Evolutionary conservation across 2,329 filamentous ascomycete species (phyloP), one percentile per base, ranked within the genome.

Genomic region (Penicillium brasilianum): DNA sequence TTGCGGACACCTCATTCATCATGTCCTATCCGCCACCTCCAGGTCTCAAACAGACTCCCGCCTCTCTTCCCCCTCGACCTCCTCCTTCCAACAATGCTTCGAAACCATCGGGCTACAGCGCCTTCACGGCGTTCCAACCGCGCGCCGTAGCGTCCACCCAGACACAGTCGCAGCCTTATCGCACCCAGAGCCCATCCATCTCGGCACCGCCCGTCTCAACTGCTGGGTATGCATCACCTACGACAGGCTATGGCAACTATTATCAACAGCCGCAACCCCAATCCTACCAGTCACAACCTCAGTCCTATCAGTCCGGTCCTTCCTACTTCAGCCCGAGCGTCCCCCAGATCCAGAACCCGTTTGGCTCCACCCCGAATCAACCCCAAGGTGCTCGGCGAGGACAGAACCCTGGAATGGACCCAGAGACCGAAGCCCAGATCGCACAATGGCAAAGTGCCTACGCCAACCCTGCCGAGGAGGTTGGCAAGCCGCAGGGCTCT

Each of bases 361-460:
- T 96, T 73, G 88, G 88, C 20, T 43, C 52, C 52, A 54, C 52
- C 11, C 83, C 62, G 81, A 68, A 62, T 73, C 70, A 68, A 68
- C 69, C 75, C 72, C 66, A 74, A 66, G 68, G 72, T 73, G 72
- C 58, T 32, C 73, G 72, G 57, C 74, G 72, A 36, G 58, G 58
- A 32, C 64, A 52, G 10, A 80, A 80, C 34, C 66, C 77, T 10
- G 78, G 76, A 34, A 76, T 85, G 55, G 87, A 97, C 71, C 87
- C 92, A 3, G 92, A 97, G 68, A 90, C 92, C 81, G 92, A 95
- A 60, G 92, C 92, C 32, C 92, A 96, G 76, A 93, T 97, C 63
- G 93, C 93, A 52, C 91, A 96, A 77, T 97, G 94, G 92, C 93
- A 96, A 78, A 94, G 90, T 77, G 92, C 93, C 28, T 97, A 97